These are phyloP conservation scores for Suillus luteus DNA, from an alignment of 768 basidiomycete genomes.

Conservation along the genomic window DNA sequence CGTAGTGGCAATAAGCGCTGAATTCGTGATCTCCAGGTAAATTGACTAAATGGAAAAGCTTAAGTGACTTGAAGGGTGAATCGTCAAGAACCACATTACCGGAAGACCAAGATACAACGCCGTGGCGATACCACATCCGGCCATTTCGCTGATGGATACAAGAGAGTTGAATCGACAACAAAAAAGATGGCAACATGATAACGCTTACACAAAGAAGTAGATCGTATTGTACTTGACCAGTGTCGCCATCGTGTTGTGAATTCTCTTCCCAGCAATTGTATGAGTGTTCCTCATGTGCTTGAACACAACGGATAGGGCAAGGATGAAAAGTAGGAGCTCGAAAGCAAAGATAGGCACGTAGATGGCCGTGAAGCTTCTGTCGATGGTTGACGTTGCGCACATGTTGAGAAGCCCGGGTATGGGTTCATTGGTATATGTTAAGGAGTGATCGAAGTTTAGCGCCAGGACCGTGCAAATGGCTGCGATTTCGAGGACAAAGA, in stretches of 20 bases:
- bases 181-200: not conserved
- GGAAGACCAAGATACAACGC: slow-evolving; percentile 14
- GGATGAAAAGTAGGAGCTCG: slow-evolving; percentile 11
- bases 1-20: slow-evolving; percentile 10
- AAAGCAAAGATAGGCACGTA: slow-evolving; percentile 13
- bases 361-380: slow-evolving; percentile 11
- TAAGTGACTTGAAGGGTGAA: slow-evolving; percentile 1
- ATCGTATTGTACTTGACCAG: slow-evolving; percentile 11
- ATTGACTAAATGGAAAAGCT: slow-evolving; percentile 3
- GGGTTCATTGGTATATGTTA: slow-evolving; percentile 14
- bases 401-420: slow-evolving; percentile 12
- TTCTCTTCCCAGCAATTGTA: slow-evolving; percentile 7
- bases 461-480: slow-evolving; percentile 8
- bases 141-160: not conserved
- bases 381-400: slow-evolving; percentile 11
- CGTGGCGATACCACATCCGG: slow-evolving; percentile 12
- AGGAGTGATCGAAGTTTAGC: slow-evolving; percentile 6
- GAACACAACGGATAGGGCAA: slow-evolving; percentile 11
- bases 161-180: not conserved
- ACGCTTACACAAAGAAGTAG: slow-evolving; percentile 15
- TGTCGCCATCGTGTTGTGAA: slow-evolving; percentile 11
- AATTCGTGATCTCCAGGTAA: slow-evolving; percentile 13
- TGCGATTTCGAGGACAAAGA: slow-evolving; percentile 14
- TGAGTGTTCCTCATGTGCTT: slow-evolving; percentile 11
- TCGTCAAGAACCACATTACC: slow-evolving; percentile 6